Base-by-base conservation (phyloP, 768 basidiomycete genomes). In the Boletellus ananiceps region DNA sequence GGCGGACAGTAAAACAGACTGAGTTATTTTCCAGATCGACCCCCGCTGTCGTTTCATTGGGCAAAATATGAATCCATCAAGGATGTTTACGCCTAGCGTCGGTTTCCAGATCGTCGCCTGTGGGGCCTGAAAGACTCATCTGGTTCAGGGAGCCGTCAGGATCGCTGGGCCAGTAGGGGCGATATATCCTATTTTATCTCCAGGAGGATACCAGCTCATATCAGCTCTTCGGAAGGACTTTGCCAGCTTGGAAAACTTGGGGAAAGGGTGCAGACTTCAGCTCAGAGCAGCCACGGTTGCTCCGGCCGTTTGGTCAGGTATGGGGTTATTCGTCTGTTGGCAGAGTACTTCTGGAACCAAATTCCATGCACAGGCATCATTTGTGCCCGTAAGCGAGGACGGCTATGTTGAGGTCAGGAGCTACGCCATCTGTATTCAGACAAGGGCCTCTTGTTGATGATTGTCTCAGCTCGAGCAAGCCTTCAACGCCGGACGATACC, bases 11-110 rank as follows among this genome's bases (percentile, higher is more conserved):
- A 25, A 2, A 5, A 25, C 23, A 25, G 4, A 25, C 23, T 25
- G 23, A 25, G 23, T 2, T 5, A 25, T 25, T 7, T 7, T 25
- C 23, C 4, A 25, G 23, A 25, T 25, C 6, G 23, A 25, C 23
- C 23, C 79, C 8, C 69, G 80, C 27, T 78, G 75, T 50, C 70
- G 83, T 33, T 62, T 87, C 0, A 73, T 81, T 5, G 82, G 80
- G 0, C 84, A 86, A 51, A 88, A 87, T 63, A 85, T 86, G 81
- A 87, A 87, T 47, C 85, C 84, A 0, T 83, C 83, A 0, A 69
- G 84, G 8, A 83, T 82, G 0, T 82, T 71, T 51, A 87, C 85
- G 0, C 81, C 83, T 8, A 70, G 23, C 23, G 23, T 25, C 2
- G 4, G 23, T 5, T 25, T 25, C 23, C 23, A 0, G 29, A 6